Percentiles rank a stretch among this genome's conserved stretches.
Evolutionary conservation across 768 basidiomycete species (phyloP).

Genomic region (Collybia sordida): DNA sequence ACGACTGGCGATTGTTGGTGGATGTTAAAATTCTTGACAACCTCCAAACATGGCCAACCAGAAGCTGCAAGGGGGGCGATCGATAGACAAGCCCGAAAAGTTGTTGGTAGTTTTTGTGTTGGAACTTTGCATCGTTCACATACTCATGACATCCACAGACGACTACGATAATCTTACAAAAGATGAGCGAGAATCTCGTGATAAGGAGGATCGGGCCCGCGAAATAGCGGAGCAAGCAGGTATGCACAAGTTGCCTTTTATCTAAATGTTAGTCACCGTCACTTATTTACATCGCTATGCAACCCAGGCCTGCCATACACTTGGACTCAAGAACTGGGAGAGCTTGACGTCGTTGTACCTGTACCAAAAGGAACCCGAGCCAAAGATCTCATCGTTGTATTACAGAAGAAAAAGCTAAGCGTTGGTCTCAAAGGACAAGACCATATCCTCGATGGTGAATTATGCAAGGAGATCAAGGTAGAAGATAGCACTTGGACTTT

Average conservation of each 20-base stretch:
- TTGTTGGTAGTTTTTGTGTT: no score
- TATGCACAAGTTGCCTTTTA: constrained; percentile 34
- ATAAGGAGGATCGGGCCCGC: constrained; percentile 63
- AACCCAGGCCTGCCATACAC: constrained; percentile 78
- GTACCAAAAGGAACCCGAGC: constrained; percentile 87
- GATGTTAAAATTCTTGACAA: not conserved
- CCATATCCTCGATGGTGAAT: constrained; percentile 82
- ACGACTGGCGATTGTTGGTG: no score
- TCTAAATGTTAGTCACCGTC: constrained; percentile 20
- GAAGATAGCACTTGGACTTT: constrained; percentile 98
- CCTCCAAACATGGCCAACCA: no score
- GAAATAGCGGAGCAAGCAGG: constrained; percentile 85
- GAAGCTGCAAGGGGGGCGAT: no score
- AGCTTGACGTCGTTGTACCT: constrained; percentile 80
- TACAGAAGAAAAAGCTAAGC: constrained; percentile 81
- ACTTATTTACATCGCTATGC: constrained; percentile 6
- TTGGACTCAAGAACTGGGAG: constrained; percentile 89
- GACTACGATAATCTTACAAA: constrained; percentile 76
- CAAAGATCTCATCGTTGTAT: constrained; percentile 67
- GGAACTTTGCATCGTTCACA: constrained; percentile 13
- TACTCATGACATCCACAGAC: constrained; percentile 29
- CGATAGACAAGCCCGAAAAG: no score
- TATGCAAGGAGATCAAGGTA: constrained; percentile 91
- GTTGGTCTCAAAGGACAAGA: constrained; percentile 86
- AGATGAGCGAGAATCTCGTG: constrained; percentile 73